Percentiles rank a stretch among this genome's conserved stretches.
phyloP scores from a whole-genome alignment of 2,329 filamentous ascomycete genomes.

The Emergomyces orientalis region DNA sequence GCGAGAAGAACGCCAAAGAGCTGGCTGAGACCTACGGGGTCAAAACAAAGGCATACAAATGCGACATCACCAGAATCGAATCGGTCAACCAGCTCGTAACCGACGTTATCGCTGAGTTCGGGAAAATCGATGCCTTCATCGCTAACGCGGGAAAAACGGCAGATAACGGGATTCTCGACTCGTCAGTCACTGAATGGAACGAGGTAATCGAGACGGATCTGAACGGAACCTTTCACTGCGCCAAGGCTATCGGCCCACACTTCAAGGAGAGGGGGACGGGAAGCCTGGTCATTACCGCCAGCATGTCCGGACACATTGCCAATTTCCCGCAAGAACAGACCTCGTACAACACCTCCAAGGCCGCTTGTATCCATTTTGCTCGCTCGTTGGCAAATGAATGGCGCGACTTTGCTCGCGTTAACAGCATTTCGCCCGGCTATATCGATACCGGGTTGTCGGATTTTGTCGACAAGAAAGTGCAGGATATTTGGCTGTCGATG shows the following conservation, averaged over 20 bases:
- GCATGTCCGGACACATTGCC: slow-evolving; percentile 49
- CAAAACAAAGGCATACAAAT: slow-evolving; percentile 60
- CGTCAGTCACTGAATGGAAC: slow-evolving; percentile 61
- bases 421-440: slow-evolving; percentile 59
- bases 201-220: slow-evolving; percentile 78
- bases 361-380: slow-evolving; percentile 56
- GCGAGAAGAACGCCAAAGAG: slow-evolving; percentile 57
- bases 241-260: slow-evolving; percentile 76
- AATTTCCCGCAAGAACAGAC: slow-evolving; percentile 57
- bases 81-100: slow-evolving; percentile 49
- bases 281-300: slow-evolving; percentile 58
- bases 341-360: slow-evolving; percentile 57
- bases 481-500: slow-evolving; percentile 46
- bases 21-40: slow-evolving; percentile 51
- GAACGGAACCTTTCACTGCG: slow-evolving; percentile 76
- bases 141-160: slow-evolving; percentile 64
- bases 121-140: slow-evolving; percentile 58
- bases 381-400: slow-evolving; percentile 59
- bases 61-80: slow-evolving; percentile 49
- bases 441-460: slow-evolving; percentile 59
- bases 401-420: slow-evolving; percentile 59
- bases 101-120: slow-evolving; percentile 59
- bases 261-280: slow-evolving; percentile 58
- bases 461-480: slow-evolving; percentile 50
- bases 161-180: slow-evolving; percentile 58